Conservation (phyloP, 192 early-diverging fungal genomes). For the Backusella liffmaniae region DNA sequence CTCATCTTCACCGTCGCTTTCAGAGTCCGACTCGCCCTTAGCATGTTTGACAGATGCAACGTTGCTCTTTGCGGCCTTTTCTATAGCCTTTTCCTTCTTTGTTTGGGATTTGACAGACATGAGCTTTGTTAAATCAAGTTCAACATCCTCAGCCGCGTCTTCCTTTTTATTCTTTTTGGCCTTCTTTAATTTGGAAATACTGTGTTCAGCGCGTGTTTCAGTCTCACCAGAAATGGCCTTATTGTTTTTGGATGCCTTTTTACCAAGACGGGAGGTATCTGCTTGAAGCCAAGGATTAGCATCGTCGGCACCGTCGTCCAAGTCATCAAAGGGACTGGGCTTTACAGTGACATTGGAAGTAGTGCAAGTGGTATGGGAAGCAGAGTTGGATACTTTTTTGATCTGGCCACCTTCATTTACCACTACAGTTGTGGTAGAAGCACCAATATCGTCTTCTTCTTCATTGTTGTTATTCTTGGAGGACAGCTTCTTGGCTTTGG, state of each 20-base stretch:
- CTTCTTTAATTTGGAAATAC: constrained; percentile 64
- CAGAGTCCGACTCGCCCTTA: constrained; percentile 22
- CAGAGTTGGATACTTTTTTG: constrained; percentile 49
- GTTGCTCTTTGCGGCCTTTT: not conserved
- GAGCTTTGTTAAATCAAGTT: constrained; percentile 69
- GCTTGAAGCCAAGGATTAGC: constrained; percentile 80
- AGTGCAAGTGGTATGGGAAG: constrained; percentile 52
- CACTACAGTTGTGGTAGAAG: constrained; percentile 20
- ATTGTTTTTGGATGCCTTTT: constrained; percentile 56
- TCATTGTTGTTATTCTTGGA: not conserved
- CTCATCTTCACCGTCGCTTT: constrained; percentile 37
- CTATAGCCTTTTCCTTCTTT: constrained; percentile 13
- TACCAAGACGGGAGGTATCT: constrained; percentile 48
- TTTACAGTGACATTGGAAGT: constrained; percentile 44
- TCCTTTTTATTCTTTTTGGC: constrained; percentile 29
- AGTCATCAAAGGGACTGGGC: constrained; percentile 27
- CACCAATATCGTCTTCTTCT: not conserved
- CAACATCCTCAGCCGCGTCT: constrained; percentile 56
- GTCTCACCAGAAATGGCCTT: constrained; percentile 46
- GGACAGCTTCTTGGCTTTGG: constrained; percentile 5
- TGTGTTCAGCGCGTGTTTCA: constrained; percentile 62
- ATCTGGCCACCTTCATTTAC: constrained; percentile 54
- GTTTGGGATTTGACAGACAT: constrained; percentile 50
- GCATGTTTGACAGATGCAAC: constrained; percentile 13
- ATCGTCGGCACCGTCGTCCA: constrained; percentile 15